Conservation (phyloP, 2,329 filamentous ascomycete genomes). For the Ophiocordyceps camponoti-rufipedis region DNA sequence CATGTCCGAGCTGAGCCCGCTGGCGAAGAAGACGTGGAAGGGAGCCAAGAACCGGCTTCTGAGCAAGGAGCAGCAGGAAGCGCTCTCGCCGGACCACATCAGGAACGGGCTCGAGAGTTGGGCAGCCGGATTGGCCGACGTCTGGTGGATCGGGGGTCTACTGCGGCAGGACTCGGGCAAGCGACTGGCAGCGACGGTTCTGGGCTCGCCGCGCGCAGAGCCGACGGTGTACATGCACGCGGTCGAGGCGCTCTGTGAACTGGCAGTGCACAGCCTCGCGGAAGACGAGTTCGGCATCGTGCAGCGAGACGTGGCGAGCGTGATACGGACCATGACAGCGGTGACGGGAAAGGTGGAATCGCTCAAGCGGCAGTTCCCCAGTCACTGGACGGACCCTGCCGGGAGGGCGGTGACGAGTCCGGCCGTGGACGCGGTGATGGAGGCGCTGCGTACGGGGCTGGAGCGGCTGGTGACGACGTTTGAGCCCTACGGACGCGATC, state of each 20-base stretch:
- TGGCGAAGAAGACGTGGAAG: slow-evolving; percentile 29
- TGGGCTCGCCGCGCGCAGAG: slow-evolving; percentile 58
- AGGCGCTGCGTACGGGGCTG: slow-evolving; percentile 46
- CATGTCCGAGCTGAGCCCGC: slow-evolving; percentile 27
- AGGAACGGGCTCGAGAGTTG: slow-evolving; percentile 28
- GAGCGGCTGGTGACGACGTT: slow-evolving; percentile 51
- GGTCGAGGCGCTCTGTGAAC: slow-evolving; percentile 45
- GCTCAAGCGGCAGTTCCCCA: slow-evolving; percentile 38
- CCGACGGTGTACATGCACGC: slow-evolving; percentile 52
- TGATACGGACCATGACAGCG: slow-evolving; percentile 54
- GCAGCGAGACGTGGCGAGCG: slow-evolving; percentile 57
- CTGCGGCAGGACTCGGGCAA: slow-evolving; percentile 55
- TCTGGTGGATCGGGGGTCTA: slow-evolving; percentile 40
- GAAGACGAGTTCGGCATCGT: slow-evolving; percentile 80
- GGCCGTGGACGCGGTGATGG: slow-evolving; percentile 55
- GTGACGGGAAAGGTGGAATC: slow-evolving; percentile 51
- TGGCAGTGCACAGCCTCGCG: slow-evolving; percentile 54
- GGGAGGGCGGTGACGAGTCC: slow-evolving; percentile 32
- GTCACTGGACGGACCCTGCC: slow-evolving; percentile 63
- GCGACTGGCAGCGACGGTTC: slow-evolving; percentile 45
- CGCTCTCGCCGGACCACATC: slow-evolving; percentile 29
- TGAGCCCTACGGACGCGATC: slow-evolving; percentile 51
- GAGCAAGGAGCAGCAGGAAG: slow-evolving; percentile 34
- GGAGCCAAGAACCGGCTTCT: slow-evolving; percentile 29
- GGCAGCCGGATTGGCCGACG: slow-evolving; percentile 23